These are phyloP conservation scores for Candida pseudoviswanathii DNA, from an alignment of 1,139 yeast genomes.

Conservation along the genomic window DNA sequence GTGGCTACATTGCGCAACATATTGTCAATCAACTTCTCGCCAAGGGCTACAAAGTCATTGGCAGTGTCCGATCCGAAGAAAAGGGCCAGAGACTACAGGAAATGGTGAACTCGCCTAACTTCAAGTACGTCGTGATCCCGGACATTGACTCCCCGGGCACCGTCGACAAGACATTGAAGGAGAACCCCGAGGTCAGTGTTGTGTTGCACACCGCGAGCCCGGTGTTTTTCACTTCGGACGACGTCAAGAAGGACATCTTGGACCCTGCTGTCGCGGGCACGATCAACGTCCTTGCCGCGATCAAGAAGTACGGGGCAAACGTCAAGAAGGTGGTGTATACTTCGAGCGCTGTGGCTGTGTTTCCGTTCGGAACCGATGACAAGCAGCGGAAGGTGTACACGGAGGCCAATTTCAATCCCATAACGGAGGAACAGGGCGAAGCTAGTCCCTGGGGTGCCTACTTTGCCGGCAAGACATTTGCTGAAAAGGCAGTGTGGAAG, in stretches of 20 bases:
- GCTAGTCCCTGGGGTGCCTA: conserved; percentile 26
- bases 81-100: conserved; percentile 28
- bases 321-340: conserved; percentile 29
- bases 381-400: conserved; percentile 13
- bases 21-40: conserved; percentile 28
- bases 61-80: conserved; percentile 35
- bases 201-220: conserved; percentile 39
- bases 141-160: conserved; percentile 28
- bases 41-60: conserved; percentile 32
- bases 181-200: conserved; percentile 29
- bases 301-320: conserved; percentile 24
- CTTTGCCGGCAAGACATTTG: conserved; percentile 32
- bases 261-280: conserved; percentile 39
- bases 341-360: conserved; percentile 30
- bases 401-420: conserved; percentile 43
- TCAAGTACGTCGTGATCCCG: conserved; percentile 30
- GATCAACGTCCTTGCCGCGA: conserved; percentile 26
- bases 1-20: conserved; percentile 36
- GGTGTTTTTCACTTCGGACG: conserved; percentile 23
- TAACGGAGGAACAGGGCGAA: conserved; percentile 31
- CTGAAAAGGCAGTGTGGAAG: conserved; percentile 53
- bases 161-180: conserved; percentile 32
- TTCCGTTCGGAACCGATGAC: conserved; percentile 12
- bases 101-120: conserved; percentile 19
- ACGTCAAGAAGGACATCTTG: conserved; percentile 30